Base-by-base conservation (phyloP, 1,284 basidiomycete species). In the Leccinum subfulvum region DNA sequence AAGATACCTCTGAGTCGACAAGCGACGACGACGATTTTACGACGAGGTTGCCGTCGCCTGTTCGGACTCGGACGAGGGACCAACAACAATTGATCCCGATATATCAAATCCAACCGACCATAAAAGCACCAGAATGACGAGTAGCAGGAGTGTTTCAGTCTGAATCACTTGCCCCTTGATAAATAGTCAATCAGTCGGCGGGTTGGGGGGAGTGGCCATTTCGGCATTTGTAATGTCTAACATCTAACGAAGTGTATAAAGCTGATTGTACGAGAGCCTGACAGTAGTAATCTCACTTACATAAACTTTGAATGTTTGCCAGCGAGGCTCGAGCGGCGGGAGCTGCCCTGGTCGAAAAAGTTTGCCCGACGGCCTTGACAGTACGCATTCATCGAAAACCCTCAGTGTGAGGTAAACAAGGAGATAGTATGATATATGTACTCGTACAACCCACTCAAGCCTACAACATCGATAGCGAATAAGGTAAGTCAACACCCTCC, bases 381-480 rank as follows among this genome's bases (percentile, higher is more conserved):
- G n/a, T 44, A 21, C 11, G 18, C 44, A 21, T 13, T 2, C 11
- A 4, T 47, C 44, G 1, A 21, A 47, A 21, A 21, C 11, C 11
- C 6, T 21, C 18, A 13, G 44, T 13, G 18, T 47, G 21, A 13
- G 18, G 18, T 47, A 2, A 47, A 21, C 44, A 47, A 47, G 6
- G 44, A 21, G n/a, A 30, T 33, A 33, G 5, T 28, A 18, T 54
- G 11, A 30, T 54, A 54, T 54, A 57, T n/a, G 16, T 26, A 21
- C 60, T 62, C 33, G 58, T 18, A 69, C 60, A 65, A 57, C 30
- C 67, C 18, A 62, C 61, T 59, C 66, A 59, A 72, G 10, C 21
- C 39, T 71, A 72, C 66, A 68, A 7, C 26, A 59, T 57, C 11
- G 28, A 55, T 47, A 10, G 4, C 59, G 26, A 52, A 58, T 61